These are phyloP conservation scores for Talinum fruticosum DNA, from an alignment of 148 eudicot genomes.

Conservation along the genomic window DNA sequence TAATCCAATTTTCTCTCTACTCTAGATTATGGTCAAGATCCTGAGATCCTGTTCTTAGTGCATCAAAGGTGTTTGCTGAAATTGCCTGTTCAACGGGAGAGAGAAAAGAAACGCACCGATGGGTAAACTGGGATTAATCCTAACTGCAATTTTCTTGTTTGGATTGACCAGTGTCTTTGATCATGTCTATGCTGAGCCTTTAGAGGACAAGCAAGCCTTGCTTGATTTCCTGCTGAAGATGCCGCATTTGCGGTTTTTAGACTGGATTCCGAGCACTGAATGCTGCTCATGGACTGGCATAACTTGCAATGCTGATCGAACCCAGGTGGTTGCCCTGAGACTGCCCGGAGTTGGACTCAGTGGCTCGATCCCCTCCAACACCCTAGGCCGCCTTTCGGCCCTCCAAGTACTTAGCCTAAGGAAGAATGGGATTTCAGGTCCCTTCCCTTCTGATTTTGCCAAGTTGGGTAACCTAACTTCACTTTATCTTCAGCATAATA, in stretches of 20 bases:
- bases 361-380: slow-evolving; percentile 46
- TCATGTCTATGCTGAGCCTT: slow-evolving; percentile 39
- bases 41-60: slow-evolving; percentile 10
- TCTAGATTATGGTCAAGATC: slow-evolving; percentile 19
- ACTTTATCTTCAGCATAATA: slow-evolving; percentile 53
- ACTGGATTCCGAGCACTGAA: slow-evolving; percentile 47
- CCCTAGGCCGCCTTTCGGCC: slow-evolving; percentile 44
- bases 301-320: slow-evolving; percentile 46
- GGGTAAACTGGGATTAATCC: slow-evolving; percentile 32
- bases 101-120: slow-evolving; percentile 14
- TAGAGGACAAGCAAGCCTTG: slow-evolving; percentile 53
- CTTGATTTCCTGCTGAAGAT: slow-evolving; percentile 41
- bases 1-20: not conserved
- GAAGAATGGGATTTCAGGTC: slow-evolving; percentile 48
- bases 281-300: slow-evolving; percentile 59
- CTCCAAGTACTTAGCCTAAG: slow-evolving; percentile 57
- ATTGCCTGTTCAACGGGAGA: not conserved
- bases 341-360: slow-evolving; percentile 50
- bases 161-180: slow-evolving; percentile 16
- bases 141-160: slow-evolving; percentile 37
- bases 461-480: slow-evolving; percentile 44
- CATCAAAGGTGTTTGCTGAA: not conserved
- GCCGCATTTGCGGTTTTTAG: slow-evolving; percentile 32
- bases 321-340: slow-evolving; percentile 41
- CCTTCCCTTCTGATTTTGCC: slow-evolving; percentile 56